These are phyloP conservation scores for Baudoinia panamericana DNA, from an alignment of 495 filamentous ascomycete species.

Conservation along the genomic window DNA sequence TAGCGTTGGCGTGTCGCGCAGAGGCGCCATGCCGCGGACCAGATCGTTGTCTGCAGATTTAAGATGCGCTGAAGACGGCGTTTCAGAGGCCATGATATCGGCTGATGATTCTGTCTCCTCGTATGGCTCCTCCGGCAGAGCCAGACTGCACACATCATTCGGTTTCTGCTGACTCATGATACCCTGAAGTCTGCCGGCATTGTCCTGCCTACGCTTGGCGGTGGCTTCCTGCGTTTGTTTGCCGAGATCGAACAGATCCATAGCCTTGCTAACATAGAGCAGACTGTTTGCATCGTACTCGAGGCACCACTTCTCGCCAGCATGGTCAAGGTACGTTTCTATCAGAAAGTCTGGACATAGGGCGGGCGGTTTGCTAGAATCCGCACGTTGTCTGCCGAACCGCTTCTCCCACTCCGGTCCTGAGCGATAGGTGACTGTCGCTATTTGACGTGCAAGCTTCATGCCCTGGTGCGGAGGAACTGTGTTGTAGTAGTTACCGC, in stretches of 20 bases:
- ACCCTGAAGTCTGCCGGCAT: slow-evolving; percentile 34
- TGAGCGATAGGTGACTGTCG: slow-evolving; percentile 91
- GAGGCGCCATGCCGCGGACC: slow-evolving; percentile 53
- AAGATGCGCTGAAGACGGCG: slow-evolving; percentile 1
- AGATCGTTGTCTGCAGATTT: slow-evolving; percentile 56
- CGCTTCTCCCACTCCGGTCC: slow-evolving; percentile 96
- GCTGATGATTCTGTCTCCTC: slow-evolving; percentile 52
- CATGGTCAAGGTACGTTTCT: slow-evolving; percentile 96
- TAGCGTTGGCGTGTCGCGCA: slow-evolving; percentile 59
- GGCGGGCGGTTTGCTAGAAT: slow-evolving; percentile 72
- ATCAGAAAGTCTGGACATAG: slow-evolving; percentile 96
- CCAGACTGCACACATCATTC: slow-evolving; percentile 56
- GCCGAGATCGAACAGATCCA: slow-evolving; percentile 96
- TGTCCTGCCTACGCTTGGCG: slow-evolving; percentile 35
- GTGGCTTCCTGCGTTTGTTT: slow-evolving; percentile 46
- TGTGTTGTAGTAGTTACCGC: slow-evolving; percentile 89
- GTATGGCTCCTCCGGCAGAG: slow-evolving; percentile 72
- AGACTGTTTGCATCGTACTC: slow-evolving; percentile 95
- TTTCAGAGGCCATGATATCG: slow-evolving; percentile 21
- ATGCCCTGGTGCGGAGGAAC: slow-evolving; percentile 91
- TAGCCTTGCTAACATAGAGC: slow-evolving; percentile 94
- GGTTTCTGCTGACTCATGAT: slow-evolving; percentile 21
- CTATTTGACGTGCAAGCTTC: slow-evolving; percentile 96
- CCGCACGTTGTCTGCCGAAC: slow-evolving; percentile 78
- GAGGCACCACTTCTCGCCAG: slow-evolving; percentile 97